phyloP scores from a whole-genome alignment of 768 basidiomycete genomes.

The Xerocomellus amylosporus region DNA sequence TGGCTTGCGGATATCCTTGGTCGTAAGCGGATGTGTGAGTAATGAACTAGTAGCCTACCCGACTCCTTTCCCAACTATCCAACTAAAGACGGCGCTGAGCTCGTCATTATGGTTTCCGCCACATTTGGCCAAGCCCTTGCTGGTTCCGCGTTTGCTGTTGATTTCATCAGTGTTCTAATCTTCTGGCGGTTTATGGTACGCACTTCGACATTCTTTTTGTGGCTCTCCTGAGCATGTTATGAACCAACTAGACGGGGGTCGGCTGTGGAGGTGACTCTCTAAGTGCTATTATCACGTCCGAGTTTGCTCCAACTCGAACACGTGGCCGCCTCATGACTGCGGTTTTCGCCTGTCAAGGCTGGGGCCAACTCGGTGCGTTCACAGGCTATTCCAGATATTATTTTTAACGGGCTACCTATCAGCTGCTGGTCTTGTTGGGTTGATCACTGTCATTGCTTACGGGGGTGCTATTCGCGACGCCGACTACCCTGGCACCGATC shows the following conservation, averaged over 20 bases:
- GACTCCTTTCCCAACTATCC: neutral
- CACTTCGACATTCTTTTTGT: neutral
- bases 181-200: slow-evolving; percentile 77
- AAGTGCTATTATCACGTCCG: slow-evolving; percentile 82
- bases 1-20: slow-evolving; percentile 74
- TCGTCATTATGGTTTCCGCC: slow-evolving; percentile 74
- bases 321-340: slow-evolving; percentile 88
- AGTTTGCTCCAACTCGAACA: slow-evolving; percentile 73
- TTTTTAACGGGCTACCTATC: neutral
- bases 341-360: slow-evolving; percentile 84
- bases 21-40: slow-evolving; percentile 75
- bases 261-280: slow-evolving; percentile 88
- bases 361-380: slow-evolving; percentile 73
- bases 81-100: slow-evolving; percentile 43
- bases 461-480: slow-evolving; percentile 51
- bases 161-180: slow-evolving; percentile 67
- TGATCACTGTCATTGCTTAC: slow-evolving; percentile 62
- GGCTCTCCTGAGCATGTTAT: neutral
- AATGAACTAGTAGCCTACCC: neutral
- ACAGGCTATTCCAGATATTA: neutral
- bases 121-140: slow-evolving; percentile 79
- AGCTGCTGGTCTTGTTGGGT: slow-evolving; percentile 66
- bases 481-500: slow-evolving; percentile 35
- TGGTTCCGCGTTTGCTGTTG: slow-evolving; percentile 57
- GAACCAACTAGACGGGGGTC: slow-evolving; percentile 54